phyloP scores from a whole-genome alignment of 106 monocot species.

The Dendrobium officinale region DNA sequence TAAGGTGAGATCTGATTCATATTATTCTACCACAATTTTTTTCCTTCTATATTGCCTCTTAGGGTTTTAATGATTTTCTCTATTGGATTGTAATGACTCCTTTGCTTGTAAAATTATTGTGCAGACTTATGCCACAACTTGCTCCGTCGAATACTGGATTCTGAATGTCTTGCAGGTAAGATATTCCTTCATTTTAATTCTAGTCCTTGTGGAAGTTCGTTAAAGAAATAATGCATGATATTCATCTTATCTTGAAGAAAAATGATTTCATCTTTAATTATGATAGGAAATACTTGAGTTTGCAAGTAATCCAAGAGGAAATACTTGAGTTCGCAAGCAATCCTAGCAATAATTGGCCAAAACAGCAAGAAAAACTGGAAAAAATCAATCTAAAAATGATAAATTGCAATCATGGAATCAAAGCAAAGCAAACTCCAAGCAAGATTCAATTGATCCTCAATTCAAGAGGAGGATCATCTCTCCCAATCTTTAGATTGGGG shows the following conservation, averaged over 20 bases:
- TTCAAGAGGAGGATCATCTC: no score
- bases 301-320: no score
- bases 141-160: constrained; percentile 51
- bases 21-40: neutral
- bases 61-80: neutral
- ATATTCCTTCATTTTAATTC: neutral
- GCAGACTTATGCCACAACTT: constrained; percentile 48
- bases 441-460: no score
- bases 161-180: constrained; percentile 42
- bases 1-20: constrained; percentile 23
- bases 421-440: no score
- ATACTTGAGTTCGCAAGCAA: no score
- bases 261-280: neutral
- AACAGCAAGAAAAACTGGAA: no score
- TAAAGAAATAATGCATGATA: neutral
- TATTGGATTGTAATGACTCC: neutral
- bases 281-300: no score
- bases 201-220: neutral
- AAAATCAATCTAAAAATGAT: no score
- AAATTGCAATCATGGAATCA: no score
- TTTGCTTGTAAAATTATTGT: constrained; percentile 4
- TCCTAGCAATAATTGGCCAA: no score
- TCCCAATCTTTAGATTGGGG: no score
- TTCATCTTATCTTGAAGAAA: neutral
- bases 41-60: neutral